These are phyloP conservation scores for Rhynchospora pubera DNA, from an alignment of 176 grass and related monocot species.

Conservation along the genomic window DNA sequence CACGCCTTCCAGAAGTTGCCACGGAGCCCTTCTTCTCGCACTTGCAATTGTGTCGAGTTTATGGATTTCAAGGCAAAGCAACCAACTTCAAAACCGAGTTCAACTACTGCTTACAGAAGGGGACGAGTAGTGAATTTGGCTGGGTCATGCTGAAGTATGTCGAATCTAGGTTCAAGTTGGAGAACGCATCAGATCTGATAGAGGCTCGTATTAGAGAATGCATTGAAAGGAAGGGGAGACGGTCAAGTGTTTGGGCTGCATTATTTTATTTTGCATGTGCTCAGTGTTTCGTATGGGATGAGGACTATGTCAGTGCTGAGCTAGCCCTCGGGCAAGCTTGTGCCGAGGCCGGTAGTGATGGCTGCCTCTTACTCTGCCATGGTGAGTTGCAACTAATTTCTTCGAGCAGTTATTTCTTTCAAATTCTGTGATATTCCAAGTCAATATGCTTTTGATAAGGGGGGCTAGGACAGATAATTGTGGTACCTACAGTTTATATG, in stretches of 20 bases:
- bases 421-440: background rate
- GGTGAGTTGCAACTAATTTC: conserved; percentile 32
- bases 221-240: conserved; percentile 38
- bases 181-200: conserved; percentile 47
- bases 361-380: conserved; percentile 73
- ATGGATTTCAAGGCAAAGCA: conserved; percentile 42
- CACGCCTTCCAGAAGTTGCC: conserved; percentile 26
- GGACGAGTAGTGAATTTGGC: conserved; percentile 49
- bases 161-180: conserved; percentile 59
- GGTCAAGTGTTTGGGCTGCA: conserved; percentile 44
- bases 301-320: conserved; percentile 64
- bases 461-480: background rate
- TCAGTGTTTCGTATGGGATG: conserved; percentile 58
- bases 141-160: conserved; percentile 82
- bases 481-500: background rate
- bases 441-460: background rate
- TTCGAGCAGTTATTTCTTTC: background rate
- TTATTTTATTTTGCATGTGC: conserved; percentile 68
- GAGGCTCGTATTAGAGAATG: conserved; percentile 43
- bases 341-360: conserved; percentile 44
- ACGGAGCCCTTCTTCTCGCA: conserved; percentile 64
- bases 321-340: conserved; percentile 62
- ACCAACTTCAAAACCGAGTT: conserved; percentile 59
- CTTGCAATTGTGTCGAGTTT: conserved; percentile 70
- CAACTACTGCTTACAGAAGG: conserved; percentile 59